phyloP scores from a whole-genome alignment of 208 protist species.

The Trypanosoma brucei region DNA sequence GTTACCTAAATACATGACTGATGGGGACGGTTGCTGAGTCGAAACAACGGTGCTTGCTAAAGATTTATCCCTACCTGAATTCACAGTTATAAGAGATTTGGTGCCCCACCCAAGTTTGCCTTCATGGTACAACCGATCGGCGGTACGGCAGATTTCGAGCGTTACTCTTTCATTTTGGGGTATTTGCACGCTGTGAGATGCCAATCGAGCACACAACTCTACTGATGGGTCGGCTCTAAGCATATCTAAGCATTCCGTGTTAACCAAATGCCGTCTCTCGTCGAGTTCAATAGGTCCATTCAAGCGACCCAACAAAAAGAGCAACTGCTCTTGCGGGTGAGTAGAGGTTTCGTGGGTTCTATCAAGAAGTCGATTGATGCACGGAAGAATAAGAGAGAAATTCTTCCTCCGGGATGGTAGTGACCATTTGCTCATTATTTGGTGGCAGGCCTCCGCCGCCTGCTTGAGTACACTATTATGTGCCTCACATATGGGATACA shows the following conservation, averaged over 20 bases:
- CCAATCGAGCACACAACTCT: conserved; percentile 72
- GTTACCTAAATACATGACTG: background rate
- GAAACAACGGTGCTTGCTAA: background rate
- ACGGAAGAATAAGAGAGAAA: conserved; percentile 47
- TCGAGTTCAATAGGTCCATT: conserved; percentile 27
- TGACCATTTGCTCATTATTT: conserved; percentile 37
- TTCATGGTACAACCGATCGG: conserved; percentile 54
- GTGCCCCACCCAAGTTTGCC: conserved; percentile 77
- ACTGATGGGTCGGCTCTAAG: conserved; percentile 62
- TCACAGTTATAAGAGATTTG: conserved; percentile 4
- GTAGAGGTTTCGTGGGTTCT: conserved; percentile 22
- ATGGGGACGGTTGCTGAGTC: background rate
- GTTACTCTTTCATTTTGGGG: conserved; percentile 50
- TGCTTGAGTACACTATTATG: conserved; percentile 43
- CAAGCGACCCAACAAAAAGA: conserved; percentile 53
- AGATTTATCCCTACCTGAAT: conserved; percentile 11
- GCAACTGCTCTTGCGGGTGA: conserved; percentile 72
- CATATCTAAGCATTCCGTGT: conserved; percentile 47
- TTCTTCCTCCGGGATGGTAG: conserved; percentile 41
- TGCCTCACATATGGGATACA: conserved; percentile 29
- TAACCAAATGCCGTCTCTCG: conserved; percentile 40
- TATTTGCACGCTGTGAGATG: conserved; percentile 42
- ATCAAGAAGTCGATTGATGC: conserved; percentile 48
- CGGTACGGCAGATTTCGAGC: conserved; percentile 65
- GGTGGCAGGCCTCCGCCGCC: conserved; percentile 49